These are phyloP conservation scores for Hymenoscyphus scutula DNA, from an alignment of 2,329 filamentous ascomycete genomes.

Conservation along the genomic window DNA sequence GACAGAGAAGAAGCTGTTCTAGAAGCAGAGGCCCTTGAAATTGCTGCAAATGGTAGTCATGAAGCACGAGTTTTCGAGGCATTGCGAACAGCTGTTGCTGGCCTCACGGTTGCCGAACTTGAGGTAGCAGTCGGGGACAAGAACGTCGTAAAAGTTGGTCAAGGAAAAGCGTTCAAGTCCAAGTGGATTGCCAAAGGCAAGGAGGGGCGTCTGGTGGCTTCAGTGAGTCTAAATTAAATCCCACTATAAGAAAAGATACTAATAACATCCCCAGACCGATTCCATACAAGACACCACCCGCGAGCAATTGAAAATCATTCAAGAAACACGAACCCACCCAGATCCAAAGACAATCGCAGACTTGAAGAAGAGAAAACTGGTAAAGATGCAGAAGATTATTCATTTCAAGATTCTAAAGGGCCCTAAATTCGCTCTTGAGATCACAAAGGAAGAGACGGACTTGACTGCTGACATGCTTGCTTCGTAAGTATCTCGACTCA, in stretches of 20 bases:
- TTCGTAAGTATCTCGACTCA: conserved; percentile 40
- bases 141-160: conserved; percentile 75
- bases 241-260: neutral
- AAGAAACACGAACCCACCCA: conserved; percentile 63
- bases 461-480: conserved; percentile 90
- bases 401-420: conserved; percentile 83
- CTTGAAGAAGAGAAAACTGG: conserved; percentile 87
- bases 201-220: conserved; percentile 53
- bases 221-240: conserved; percentile 40
- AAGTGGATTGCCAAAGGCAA: conserved; percentile 67
- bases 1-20: conserved; percentile 76
- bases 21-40: conserved; percentile 70
- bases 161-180: conserved; percentile 88
- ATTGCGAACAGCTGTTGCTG: conserved; percentile 68
- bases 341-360: conserved; percentile 78
- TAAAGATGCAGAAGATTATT: conserved; percentile 80
- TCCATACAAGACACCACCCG: conserved; percentile 78
- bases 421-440: conserved; percentile 81
- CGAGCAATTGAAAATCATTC: conserved; percentile 71
- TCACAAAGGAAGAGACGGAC: conserved; percentile 91
- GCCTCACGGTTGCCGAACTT: conserved; percentile 75
- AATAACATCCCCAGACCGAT: conserved; percentile 47
- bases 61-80: conserved; percentile 81
- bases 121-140: conserved; percentile 70
- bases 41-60: conserved; percentile 73